Evolutionary conservation across 768 basidiomycete genomes (phyloP), one percentile per base, ranked within the genome.

Genomic region (Boletus pseudopeckii): DNA sequence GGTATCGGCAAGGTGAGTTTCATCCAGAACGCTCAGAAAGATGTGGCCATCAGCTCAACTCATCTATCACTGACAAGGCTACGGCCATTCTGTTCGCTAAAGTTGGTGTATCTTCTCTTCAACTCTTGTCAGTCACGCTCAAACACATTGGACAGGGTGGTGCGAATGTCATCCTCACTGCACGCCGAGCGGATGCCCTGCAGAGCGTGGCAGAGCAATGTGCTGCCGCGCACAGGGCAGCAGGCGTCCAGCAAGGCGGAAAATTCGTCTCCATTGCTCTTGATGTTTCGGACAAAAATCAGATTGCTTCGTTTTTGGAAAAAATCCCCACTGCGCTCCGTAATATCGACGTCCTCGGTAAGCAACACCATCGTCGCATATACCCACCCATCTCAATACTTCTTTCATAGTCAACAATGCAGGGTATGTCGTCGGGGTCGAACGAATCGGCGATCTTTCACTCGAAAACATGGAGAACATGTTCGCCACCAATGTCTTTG

Each of bases 11-110:
- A 91, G 51, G 90, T 91, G 64, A 67, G 86, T n/a, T 71, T 43
- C 37, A 14, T 20, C 37, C 4, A 37, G 33, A 26, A 18, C 24
- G n/a, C 24, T 41, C 17, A n/a, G 17, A 34, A 42, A 17, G 52
- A 38, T 24, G 15, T 3, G 9, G 20, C n/a, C 26, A 37, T 22
- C 20, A 45, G 18, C 42, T 54, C 37, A 52, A 41, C 34, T 34
- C 26, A 28, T 41, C 18, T 33, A 48, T 46, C 47, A 7, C 43
- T 5, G 20, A 1, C 58, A 66, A 94, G 90, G 90, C 90, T 5
- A 86, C 93, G 3, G 93, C 94, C 34, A 63, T 92, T 43, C 80
- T 97, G 45, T 97, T 96, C 58, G 93, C 94, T 39, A 93, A 85
- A 77, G 90, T 90, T 41, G 24, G 57, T 59, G 13, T 43, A 56